phyloP scores from a whole-genome alignment of 345 rosid genomes.

The Arabidopsis thaliana region DNA sequence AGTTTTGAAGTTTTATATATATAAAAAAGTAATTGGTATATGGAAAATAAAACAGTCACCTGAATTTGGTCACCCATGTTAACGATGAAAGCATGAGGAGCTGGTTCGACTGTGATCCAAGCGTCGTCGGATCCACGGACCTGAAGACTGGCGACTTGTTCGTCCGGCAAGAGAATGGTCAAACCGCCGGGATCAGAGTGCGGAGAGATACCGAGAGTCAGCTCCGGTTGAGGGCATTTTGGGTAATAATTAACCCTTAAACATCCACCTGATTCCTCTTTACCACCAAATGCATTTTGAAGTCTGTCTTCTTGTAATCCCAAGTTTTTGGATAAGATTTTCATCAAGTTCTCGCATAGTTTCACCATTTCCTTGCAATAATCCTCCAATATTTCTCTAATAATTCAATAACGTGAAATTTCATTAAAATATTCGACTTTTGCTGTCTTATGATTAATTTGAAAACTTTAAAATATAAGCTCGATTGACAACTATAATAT shows the following conservation, averaged over 20 bases:
- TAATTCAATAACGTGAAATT: neutral
- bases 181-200: conserved; percentile 96
- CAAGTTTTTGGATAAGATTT: conserved; percentile 65
- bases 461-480: neutral
- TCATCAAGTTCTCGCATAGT: conserved; percentile 65
- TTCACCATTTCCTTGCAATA: conserved; percentile 66
- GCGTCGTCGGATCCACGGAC: conserved; percentile 58
- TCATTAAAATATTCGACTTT: neutral
- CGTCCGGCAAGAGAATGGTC: conserved; percentile 77
- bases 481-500: neutral
- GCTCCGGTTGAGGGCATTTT: conserved; percentile 81
- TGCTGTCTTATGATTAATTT: neutral
- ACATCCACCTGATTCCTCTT: conserved; percentile 65
- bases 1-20: too few species aligned
- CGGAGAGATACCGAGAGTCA: conserved; percentile 79
- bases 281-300: conserved; percentile 78
- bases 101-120: conserved; percentile 87
- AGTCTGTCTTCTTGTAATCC: conserved; percentile 59
- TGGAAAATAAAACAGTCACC: conserved; percentile 45
- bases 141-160: conserved; percentile 74
- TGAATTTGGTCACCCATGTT: conserved; percentile 94
- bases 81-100: conserved; percentile 71
- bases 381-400: conserved; percentile 70
- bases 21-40: neutral
- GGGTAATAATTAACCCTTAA: conserved; percentile 89